These are phyloP conservation scores for Ocimum tenuiflorum DNA, from an alignment of 257 asterid species.

Conservation along the genomic window DNA sequence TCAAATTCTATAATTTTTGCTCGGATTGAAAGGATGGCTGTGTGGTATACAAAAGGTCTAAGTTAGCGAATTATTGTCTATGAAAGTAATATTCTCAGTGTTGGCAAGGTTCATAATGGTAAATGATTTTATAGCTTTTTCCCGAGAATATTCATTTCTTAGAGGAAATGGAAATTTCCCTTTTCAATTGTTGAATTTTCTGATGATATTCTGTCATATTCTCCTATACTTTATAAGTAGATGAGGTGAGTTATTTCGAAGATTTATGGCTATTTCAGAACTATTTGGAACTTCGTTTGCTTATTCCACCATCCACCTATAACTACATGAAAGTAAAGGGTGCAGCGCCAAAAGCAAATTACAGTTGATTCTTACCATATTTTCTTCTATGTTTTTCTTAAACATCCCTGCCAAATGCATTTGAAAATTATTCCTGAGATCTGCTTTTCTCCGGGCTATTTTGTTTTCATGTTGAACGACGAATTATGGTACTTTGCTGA, in stretches of 20 bases:
- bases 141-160: background rate
- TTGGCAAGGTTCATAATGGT: background rate
- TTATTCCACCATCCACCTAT: background rate
- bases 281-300: background rate
- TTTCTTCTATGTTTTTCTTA: background rate
- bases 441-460: background rate
- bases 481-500: background rate
- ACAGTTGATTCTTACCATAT: too few species aligned
- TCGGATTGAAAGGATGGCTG: background rate
- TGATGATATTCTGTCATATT: background rate
- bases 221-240: background rate
- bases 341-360: background rate
- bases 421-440: background rate
- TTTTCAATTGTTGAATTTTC: background rate
- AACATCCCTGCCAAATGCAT: background rate
- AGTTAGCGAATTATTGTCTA: background rate
- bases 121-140: background rate
- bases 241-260: background rate
- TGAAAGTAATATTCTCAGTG: background rate
- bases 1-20: background rate
- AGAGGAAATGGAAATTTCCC: background rate
- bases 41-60: background rate
- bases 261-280: background rate
- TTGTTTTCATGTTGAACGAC: background rate
- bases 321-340: background rate